phyloP scores from a whole-genome alignment of 176 grass and related monocot genomes.

The Juncus inflexus region DNA sequence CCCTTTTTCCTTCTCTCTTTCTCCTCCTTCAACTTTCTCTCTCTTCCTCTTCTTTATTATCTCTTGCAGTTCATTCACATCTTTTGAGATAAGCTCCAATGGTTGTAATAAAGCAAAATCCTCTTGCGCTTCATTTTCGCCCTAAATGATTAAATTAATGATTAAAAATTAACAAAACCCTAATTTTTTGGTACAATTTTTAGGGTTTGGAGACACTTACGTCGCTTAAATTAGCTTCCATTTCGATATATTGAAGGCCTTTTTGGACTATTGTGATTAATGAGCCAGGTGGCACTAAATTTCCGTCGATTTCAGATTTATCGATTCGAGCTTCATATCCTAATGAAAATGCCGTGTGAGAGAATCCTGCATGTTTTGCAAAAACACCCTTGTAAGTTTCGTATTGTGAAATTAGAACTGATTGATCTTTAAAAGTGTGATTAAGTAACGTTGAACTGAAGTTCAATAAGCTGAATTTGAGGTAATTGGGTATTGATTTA shows the following conservation, averaged over 20 bases:
- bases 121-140: constrained; percentile 56
- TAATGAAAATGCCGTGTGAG: constrained; percentile 80
- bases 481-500: too few species aligned
- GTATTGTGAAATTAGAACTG: background rate
- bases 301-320: constrained; percentile 77
- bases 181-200: background rate
- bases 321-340: constrained; percentile 86
- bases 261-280: constrained; percentile 90
- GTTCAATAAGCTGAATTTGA: too few species aligned
- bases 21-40: constrained; percentile 52
- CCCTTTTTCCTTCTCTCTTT: constrained; percentile 58
- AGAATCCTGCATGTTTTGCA: constrained; percentile 55
- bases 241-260: constrained; percentile 93
- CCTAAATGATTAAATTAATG: constrained; percentile 38
- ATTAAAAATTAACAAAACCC: background rate
- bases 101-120: constrained; percentile 91
- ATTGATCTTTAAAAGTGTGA: too few species aligned
- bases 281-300: constrained; percentile 77
- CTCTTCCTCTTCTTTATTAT: constrained; percentile 79
- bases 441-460: too few species aligned
- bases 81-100: constrained; percentile 94
- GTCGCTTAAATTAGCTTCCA: constrained; percentile 78
- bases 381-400: constrained; percentile 25
- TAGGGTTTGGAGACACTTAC: constrained; percentile 28
- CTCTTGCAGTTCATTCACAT: constrained; percentile 76